These are phyloP conservation scores for Aspergillus leporis DNA, from an alignment of 495 filamentous ascomycete genomes.

Conservation along the genomic window DNA sequence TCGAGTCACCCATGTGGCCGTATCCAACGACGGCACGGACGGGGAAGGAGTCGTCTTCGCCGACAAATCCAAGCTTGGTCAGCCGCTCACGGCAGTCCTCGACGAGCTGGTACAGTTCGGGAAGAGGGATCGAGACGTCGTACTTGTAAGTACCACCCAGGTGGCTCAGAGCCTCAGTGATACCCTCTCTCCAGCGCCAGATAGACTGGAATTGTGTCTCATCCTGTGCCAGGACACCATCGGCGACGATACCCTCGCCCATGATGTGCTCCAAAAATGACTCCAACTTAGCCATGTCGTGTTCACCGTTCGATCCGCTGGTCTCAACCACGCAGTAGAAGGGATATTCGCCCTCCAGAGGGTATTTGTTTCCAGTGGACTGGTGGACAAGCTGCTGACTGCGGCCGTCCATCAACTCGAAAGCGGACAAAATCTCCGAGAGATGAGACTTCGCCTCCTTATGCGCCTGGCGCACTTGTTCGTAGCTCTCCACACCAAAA, in stretches of 20 bases:
- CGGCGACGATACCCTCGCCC: conserved; percentile 76
- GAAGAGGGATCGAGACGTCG: conserved; percentile 89
- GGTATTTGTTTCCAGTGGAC: conserved; percentile 73
- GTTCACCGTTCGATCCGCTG: conserved; percentile 88
- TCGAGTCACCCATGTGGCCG: conserved; percentile 96
- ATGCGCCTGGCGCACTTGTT: conserved; percentile 81
- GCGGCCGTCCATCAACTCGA: conserved; percentile 91
- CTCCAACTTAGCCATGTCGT: conserved; percentile 85
- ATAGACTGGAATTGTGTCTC: conserved; percentile 83
- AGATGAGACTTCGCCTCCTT: conserved; percentile 84
- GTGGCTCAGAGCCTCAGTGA: conserved; percentile 83
- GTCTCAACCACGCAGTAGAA: conserved; percentile 98
- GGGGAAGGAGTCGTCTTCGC: conserved; percentile 73
- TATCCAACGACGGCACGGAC: conserved; percentile 92
- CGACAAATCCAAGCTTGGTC: conserved; percentile 70
- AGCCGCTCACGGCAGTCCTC: conserved; percentile 76
- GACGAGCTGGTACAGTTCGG: conserved; percentile 85
- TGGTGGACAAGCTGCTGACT: conserved; percentile 73
- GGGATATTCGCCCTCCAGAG: conserved; percentile 77
- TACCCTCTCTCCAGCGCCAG: conserved; percentile 92
- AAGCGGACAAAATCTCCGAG: conserved; percentile 92
- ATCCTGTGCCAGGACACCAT: conserved; percentile 88
- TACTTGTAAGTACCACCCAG: conserved; percentile 98
- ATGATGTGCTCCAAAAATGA: conserved; percentile 88
- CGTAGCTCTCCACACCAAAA: conserved; percentile 82